Percentiles rank a stretch among this genome's conserved stretches.
These are phyloP conservation scores for Cyberlindnera galapagoensis DNA, from an alignment of 805 yeast genomes.

Conservation along the genomic window DNA sequence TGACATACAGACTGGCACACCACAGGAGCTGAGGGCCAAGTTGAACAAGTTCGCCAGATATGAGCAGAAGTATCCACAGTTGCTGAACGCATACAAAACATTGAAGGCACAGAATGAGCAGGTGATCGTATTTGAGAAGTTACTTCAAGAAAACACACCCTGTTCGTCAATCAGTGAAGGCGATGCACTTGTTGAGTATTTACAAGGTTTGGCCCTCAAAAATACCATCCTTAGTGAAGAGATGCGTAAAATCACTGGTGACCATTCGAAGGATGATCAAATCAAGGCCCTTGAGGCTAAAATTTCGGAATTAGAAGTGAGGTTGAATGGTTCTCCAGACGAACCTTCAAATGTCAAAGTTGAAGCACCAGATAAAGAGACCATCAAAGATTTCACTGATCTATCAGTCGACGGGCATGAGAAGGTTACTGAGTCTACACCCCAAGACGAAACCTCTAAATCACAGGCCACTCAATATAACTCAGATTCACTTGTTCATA, in stretches of 20 bases:
- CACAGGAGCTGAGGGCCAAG: slow-evolving; percentile 53
- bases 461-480: no score
- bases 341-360: no score
- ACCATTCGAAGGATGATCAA: slow-evolving; percentile 4
- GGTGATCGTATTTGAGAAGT: slow-evolving; percentile 56
- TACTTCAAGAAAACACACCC: slow-evolving; percentile 77
- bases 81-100: slow-evolving; percentile 76
- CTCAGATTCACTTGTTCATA: no score
- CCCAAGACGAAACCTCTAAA: no score
- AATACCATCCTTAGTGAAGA: slow-evolving; percentile 59
- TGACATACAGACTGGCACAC: slow-evolving; percentile 25
- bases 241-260: slow-evolving; percentile 35
- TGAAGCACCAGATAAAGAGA: no score
- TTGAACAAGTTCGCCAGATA: slow-evolving; percentile 75
- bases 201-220: slow-evolving; percentile 56
- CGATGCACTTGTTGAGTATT: slow-evolving; percentile 61
- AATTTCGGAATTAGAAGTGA: background rate
- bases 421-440: no score
- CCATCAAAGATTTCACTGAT: no score
- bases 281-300: slow-evolving; percentile 1
- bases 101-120: slow-evolving; percentile 66
- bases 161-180: slow-evolving; percentile 68
- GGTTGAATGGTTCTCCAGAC: no score
- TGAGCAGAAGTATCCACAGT: slow-evolving; percentile 83
- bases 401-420: no score